These are phyloP conservation scores for Neonectria ditissima DNA, from an alignment of 2,329 filamentous ascomycete species.

Conservation along the genomic window DNA sequence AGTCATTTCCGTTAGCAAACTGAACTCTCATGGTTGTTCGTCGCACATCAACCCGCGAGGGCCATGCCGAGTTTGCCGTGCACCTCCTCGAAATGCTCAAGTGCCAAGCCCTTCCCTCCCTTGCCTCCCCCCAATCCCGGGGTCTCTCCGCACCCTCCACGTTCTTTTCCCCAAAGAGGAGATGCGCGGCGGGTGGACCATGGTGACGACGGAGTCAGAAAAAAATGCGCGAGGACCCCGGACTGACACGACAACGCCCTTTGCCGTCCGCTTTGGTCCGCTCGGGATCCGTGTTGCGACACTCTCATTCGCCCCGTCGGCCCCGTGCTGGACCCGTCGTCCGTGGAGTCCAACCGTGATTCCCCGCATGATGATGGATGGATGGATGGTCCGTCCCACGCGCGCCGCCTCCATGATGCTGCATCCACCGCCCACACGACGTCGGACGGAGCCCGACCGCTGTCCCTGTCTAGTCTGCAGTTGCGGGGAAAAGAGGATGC, in stretches of 20 bases:
- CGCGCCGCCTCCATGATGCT: neutral
- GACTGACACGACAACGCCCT: too few species aligned
- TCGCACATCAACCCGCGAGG: neutral
- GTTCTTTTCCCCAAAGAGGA: neutral
- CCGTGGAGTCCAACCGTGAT: conserved; percentile 15
- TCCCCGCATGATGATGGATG: conserved; percentile 26
- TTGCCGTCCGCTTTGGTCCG: neutral
- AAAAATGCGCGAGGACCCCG: too few species aligned
- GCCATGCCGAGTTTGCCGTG: conserved; percentile 39
- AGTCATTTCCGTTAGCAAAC: too few species aligned
- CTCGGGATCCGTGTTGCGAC: neutral
- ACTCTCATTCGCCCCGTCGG: conserved; percentile 21
- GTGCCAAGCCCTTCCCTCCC: neutral
- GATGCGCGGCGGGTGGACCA: neutral
- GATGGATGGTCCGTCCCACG: neutral
- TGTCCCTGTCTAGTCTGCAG: conserved; percentile 1
- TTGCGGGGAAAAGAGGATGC: conserved; percentile 24
- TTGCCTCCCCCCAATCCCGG: too few species aligned
- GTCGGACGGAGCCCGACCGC: neutral
- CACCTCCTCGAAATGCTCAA: neutral
- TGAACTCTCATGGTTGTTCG: too few species aligned
- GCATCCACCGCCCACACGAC: neutral
- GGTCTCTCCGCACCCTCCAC: conserved; percentile 36
- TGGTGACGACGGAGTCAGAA: too few species aligned
- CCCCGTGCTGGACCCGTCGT: conserved; percentile 12